Conservation (phyloP, 345 rosid species). For the Acer campestre region DNA sequence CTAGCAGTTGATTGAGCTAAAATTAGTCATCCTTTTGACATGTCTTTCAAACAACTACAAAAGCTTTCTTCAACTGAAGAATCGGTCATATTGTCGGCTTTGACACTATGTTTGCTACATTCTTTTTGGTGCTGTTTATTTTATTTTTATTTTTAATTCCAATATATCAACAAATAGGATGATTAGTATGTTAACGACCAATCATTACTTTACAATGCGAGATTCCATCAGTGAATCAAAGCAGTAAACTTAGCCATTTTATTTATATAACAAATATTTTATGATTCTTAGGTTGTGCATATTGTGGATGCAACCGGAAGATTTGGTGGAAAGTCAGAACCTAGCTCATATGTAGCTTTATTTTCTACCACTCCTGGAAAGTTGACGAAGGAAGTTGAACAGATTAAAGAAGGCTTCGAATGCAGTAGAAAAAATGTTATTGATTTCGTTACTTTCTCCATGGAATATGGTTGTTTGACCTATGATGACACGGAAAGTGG, state of each 20-base stretch:
- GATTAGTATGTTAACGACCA: neutral
- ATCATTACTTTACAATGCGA: neutral
- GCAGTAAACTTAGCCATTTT: constrained; percentile 6
- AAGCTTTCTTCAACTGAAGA: neutral
- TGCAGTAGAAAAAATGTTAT: constrained; percentile 71
- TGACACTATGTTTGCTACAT: constrained; percentile 7
- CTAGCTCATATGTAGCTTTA: constrained; percentile 58
- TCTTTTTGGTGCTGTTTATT: neutral
- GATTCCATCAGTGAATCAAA: neutral
- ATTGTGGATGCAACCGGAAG: constrained; percentile 72
- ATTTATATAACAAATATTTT: constrained; percentile 8
- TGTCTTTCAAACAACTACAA: neutral
- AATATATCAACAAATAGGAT: neutral
- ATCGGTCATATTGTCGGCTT: neutral
- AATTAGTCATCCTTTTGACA: neutral
- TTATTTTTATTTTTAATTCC: neutral
- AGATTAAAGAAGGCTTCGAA: constrained; percentile 64
- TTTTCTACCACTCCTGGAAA: constrained; percentile 90
- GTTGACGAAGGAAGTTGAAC: constrained; percentile 67
- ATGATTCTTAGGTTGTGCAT: constrained; percentile 73
- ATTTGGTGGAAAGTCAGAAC: constrained; percentile 46
- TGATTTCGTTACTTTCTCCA: constrained; percentile 78
- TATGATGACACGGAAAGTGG: constrained; percentile 55
- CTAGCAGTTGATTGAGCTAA: neutral
- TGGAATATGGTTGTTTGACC: constrained; percentile 75